Conservation (phyloP, 2,329 filamentous ascomycete genomes). For the Ophiognomonia clavigignenti-juglandacearum region DNA sequence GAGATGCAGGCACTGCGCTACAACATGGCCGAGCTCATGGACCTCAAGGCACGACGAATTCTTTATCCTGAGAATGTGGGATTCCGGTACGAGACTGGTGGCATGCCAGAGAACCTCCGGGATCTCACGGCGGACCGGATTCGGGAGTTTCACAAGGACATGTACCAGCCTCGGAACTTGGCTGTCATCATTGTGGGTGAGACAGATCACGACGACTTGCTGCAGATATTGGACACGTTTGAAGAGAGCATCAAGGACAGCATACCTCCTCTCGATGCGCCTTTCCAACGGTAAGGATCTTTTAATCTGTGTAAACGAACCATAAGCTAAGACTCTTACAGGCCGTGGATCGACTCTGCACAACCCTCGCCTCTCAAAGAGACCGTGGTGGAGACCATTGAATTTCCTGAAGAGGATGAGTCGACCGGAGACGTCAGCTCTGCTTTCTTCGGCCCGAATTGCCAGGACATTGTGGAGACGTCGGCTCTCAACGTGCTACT, state of each 20-base stretch:
- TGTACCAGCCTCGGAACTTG: conserved; percentile 97
- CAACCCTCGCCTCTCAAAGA: conserved; percentile 68
- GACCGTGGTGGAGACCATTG: conserved; percentile 70
- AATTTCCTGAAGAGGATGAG: conserved; percentile 96
- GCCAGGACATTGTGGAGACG: conserved; percentile 61
- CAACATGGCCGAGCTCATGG: conserved; percentile 78
- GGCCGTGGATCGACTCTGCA: conserved; percentile 85
- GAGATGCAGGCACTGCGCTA: conserved; percentile 98
- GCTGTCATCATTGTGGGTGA: conserved; percentile 91
- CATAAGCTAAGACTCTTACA: conserved; percentile 20
- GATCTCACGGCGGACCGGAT: conserved; percentile 85
- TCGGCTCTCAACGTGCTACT: conserved; percentile 76
- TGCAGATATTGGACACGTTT: conserved; percentile 80
- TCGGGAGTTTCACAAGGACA: conserved; percentile 87
- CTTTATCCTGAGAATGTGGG: conserved; percentile 86
- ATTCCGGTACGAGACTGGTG: conserved; percentile 96
- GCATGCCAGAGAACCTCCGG: conserved; percentile 88
- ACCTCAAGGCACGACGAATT: conserved; percentile 71
- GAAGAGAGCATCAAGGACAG: conserved; percentile 81
- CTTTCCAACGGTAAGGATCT: conserved; percentile 66
- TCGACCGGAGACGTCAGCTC: conserved; percentile 84
- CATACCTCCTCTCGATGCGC: conserved; percentile 68
- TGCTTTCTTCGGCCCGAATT: conserved; percentile 81
- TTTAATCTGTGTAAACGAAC: no score
- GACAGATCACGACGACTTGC: conserved; percentile 73